A percentile compares a stretch with the other conserved stretches of the same genome.
Conservation (phyloP, 1,284 basidiomycete species). For the Rhodotorula glutinis region DNA sequence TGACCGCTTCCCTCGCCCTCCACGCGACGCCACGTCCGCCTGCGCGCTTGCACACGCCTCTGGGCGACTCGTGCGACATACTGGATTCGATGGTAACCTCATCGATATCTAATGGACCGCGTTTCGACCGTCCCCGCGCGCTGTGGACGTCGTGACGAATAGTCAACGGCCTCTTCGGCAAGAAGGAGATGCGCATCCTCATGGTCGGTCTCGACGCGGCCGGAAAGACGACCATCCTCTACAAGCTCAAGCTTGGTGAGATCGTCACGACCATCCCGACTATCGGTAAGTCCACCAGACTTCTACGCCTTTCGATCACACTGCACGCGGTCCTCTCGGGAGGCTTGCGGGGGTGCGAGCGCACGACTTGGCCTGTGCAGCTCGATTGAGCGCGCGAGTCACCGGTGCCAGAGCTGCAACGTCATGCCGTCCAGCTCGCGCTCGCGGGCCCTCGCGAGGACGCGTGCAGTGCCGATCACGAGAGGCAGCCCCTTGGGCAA, state of each 20-base stretch:
- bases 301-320: not conserved
- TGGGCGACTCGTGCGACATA: no score
- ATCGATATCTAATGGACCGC: not conserved
- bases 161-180: slow-evolving; percentile 70
- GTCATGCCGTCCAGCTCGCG: no score
- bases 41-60: not conserved
- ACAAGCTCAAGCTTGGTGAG: slow-evolving; percentile 98
- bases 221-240: slow-evolving; percentile 73
- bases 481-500: no score
- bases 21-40: slow-evolving; percentile 19
- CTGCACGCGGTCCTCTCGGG: not conserved
- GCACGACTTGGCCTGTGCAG: not conserved
- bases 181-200: slow-evolving; percentile 94
- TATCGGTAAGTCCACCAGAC: slow-evolving; percentile 65
- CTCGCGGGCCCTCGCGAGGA: no score
- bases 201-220: slow-evolving; percentile 84
- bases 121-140: not conserved
- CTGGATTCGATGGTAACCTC: no score
- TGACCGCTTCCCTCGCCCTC: no score
- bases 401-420: no score
- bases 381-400: not conserved
- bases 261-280: slow-evolving; percentile 99
- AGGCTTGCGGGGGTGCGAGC: slow-evolving; percentile 6
- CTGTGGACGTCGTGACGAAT: not conserved
- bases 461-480: no score